phyloP scores from a whole-genome alignment of 2,329 filamentous ascomycete species.

The Xylaria sp. region DNA sequence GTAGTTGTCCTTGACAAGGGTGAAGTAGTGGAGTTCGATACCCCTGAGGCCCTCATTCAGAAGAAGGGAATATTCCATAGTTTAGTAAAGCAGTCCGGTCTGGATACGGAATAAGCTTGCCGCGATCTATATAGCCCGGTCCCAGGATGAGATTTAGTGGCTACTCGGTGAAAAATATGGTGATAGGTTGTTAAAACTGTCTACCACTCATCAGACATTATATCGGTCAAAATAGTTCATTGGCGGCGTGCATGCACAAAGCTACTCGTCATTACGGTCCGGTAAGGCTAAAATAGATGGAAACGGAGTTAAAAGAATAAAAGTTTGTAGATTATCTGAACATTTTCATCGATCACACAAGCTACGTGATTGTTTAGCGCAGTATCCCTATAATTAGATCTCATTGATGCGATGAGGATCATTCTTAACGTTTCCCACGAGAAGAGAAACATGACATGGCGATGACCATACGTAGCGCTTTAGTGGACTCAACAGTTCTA shows the following conservation, averaged over 20 bases:
- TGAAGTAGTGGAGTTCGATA: slow-evolving; percentile 91
- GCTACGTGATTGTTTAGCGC: background rate
- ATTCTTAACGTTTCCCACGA: background rate
- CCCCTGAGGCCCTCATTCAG: slow-evolving; percentile 80
- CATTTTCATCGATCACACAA: background rate
- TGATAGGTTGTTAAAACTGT: background rate
- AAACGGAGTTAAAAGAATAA: slow-evolving; percentile 1
- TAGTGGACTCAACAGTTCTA: background rate
- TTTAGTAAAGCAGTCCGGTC: slow-evolving; percentile 88
- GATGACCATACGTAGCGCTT: background rate
- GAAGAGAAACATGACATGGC: background rate
- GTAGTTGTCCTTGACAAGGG: slow-evolving; percentile 95
- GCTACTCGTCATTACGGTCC: background rate
- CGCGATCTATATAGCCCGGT: slow-evolving; percentile 1
- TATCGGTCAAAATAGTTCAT: background rate
- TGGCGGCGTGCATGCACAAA: slow-evolving; percentile 20
- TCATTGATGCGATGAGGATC: background rate
- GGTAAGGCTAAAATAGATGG: slow-evolving; percentile 8
- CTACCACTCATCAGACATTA: slow-evolving; percentile 8
- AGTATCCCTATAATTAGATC: background rate
- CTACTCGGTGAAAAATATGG: background rate
- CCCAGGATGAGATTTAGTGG: background rate
- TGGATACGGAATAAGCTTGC: slow-evolving; percentile 61
- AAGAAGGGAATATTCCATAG: slow-evolving; percentile 85
- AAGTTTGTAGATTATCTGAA: slow-evolving; percentile 8